Conservation (phyloP, 1,284 basidiomycete genomes). For the Cryptococcus sp. region DNA sequence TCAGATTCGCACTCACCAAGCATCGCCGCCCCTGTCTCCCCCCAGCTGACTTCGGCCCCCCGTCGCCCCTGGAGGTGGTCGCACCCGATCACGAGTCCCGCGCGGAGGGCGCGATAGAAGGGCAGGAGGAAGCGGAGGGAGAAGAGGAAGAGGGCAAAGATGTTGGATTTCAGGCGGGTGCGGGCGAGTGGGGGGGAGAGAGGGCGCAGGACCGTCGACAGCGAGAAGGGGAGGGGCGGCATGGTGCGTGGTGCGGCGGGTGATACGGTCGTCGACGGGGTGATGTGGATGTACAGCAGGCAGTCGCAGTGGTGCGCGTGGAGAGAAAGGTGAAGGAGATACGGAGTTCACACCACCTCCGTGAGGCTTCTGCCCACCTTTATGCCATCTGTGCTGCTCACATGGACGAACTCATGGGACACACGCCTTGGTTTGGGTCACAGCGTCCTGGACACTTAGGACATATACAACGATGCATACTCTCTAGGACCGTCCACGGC, state of each 20-base stretch:
- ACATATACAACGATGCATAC: too few relatives aligned
- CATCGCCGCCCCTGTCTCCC: constrained; percentile 7
- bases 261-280: too few relatives aligned
- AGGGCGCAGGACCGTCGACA: constrained; percentile 19
- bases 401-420: too few relatives aligned
- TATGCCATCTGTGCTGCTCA: too few relatives aligned
- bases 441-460: too few relatives aligned
- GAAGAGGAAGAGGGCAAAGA: constrained; percentile 32
- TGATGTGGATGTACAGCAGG: too few relatives aligned
- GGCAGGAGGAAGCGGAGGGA: constrained; percentile 26
- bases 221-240: constrained; percentile 9
- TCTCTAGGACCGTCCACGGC: too few relatives aligned
- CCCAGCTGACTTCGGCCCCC: constrained; percentile 18
- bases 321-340: too few relatives aligned
- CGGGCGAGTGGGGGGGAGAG: constrained; percentile 27
- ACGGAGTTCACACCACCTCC: too few relatives aligned
- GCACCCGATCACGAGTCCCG: constrained; percentile 17
- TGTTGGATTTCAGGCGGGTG: constrained; percentile 38
- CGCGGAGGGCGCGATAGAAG: constrained; percentile 31
- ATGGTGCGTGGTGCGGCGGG: background rate
- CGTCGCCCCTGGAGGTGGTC: constrained; percentile 21
- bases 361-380: too few relatives aligned
- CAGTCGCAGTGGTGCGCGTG: too few relatives aligned
- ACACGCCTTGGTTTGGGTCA: too few relatives aligned
- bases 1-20: constrained; percentile 24